Percentiles rank a stretch among this genome's conserved stretches.
phyloP scores from a whole-genome alignment of 352 stramenopile species.

The Phytophthora hybrid region DNA sequence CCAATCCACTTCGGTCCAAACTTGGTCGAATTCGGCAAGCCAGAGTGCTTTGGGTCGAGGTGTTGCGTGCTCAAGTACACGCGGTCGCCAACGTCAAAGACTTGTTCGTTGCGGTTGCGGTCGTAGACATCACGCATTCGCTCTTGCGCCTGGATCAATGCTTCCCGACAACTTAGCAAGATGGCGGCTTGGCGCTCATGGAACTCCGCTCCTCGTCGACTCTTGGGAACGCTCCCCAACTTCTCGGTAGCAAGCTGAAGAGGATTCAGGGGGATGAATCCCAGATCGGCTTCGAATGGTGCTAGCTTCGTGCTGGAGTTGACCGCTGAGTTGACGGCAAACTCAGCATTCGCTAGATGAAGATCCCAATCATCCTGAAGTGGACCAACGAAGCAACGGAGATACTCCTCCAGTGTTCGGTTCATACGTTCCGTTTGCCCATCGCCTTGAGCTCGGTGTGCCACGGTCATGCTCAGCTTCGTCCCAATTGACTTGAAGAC shows the following conservation, averaged over 20 bases:
- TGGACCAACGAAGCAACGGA: conserved; percentile 15
- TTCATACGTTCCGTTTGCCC: too few species aligned
- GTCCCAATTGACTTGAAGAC: too few species aligned
- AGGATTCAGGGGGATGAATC: conserved; percentile 10
- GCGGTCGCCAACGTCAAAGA: conserved; percentile 19
- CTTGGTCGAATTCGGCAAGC: background rate
- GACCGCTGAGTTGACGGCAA: too few species aligned
- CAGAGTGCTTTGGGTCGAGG: background rate
- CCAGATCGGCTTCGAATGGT: conserved; percentile 22
- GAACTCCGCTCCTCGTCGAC: conserved; percentile 4
- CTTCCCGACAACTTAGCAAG: conserved; percentile 14
- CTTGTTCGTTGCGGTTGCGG: conserved; percentile 9
- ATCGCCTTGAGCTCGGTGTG: too few species aligned
- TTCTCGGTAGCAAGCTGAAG: conserved; percentile 1
- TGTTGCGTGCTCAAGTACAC: background rate
- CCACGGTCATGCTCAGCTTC: too few species aligned
- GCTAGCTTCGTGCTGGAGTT: background rate
- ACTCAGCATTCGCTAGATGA: conserved; percentile 12
- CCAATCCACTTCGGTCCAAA: conserved; percentile 9
- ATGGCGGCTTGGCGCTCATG: conserved; percentile 18
- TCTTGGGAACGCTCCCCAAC: background rate
- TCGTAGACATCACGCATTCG: conserved; percentile 25
- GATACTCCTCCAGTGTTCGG: conserved; percentile 5
- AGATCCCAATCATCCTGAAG: conserved; percentile 21
- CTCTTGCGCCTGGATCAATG: conserved; percentile 17